Conservation (phyloP, 306 rosid species). For the Cicer arietinum region DNA sequence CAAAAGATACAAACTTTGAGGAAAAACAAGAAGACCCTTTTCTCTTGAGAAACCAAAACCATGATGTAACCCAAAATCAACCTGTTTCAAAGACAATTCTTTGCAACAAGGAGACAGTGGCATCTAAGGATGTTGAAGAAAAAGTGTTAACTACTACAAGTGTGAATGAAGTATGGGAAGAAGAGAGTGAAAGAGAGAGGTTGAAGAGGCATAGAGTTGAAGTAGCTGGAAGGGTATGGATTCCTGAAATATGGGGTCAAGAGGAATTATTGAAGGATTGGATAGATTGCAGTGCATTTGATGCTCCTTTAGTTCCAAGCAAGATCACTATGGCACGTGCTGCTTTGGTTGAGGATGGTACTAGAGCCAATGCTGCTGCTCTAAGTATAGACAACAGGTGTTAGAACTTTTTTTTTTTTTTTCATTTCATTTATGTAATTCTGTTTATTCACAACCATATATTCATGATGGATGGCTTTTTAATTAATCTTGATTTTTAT, state of each 20-base stretch:
- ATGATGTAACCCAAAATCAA: slow-evolving; percentile 30
- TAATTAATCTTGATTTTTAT: slow-evolving; percentile 16
- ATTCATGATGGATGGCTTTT: slow-evolving; percentile 27
- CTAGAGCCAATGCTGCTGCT: slow-evolving; percentile 61
- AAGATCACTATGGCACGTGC: slow-evolving; percentile 71
- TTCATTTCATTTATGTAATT: slow-evolving; percentile 37
- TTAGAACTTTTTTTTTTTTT: slow-evolving; percentile 41
- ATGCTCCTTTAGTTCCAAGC: slow-evolving; percentile 67
- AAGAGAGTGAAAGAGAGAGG: slow-evolving; percentile 72
- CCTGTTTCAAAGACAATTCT: slow-evolving; percentile 36
- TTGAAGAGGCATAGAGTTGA: slow-evolving; percentile 74
- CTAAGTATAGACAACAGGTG: slow-evolving; percentile 75
- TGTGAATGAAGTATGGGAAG: slow-evolving; percentile 30
- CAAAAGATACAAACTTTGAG: slow-evolving; percentile 33
- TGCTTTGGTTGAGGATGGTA: slow-evolving; percentile 71
- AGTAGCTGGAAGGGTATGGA: slow-evolving; percentile 83
- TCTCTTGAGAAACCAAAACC: background rate
- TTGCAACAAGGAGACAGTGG: slow-evolving; percentile 35
- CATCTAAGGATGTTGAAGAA: background rate
- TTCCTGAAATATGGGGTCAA: slow-evolving; percentile 94
- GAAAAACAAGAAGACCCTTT: slow-evolving; percentile 30
- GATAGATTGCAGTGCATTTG: slow-evolving; percentile 87
- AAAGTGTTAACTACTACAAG: slow-evolving; percentile 1
- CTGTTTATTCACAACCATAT: slow-evolving; percentile 20
- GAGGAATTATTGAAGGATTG: slow-evolving; percentile 84